Base-by-base conservation (phyloP, 2,329 filamentous ascomycete genomes). In the Aspergillus piperis region DNA sequence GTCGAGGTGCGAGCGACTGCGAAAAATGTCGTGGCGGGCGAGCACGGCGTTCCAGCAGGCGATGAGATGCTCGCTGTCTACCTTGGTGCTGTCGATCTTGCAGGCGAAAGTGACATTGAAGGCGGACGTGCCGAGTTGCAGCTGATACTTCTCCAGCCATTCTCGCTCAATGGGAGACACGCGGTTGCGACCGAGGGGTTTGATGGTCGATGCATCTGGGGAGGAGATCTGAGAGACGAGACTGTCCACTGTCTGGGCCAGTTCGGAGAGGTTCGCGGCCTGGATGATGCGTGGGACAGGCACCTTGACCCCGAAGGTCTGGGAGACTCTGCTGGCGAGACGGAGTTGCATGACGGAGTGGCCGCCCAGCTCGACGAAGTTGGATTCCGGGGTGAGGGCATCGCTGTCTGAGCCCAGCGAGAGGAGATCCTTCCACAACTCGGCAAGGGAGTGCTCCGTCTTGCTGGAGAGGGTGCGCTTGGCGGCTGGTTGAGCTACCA, bases 271-370 rank as follows among this genome's bases (percentile, higher is more conserved):
- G 25, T 17, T 49, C 8, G 54, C 10, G 5, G 41, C 15, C 3
- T 36, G 27, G n/a, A 57, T 47, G 32, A 60, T 30, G 6, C 32
- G 21, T 8, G n/a, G 41, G 5, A 54, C 21, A 19, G 53, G 54
- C 19, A 60, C 27, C 10, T 21, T n/a, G 11, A 60, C n/a, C 11
- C 6, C 47, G 23, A 49, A 60, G 17, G 27, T 8, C 3, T 32
- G 50, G 36, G 17, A 25, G 5, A 60, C 49, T 10, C 38, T 55
- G 39, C 41, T 61, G n/a, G 42, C 62, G 39, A 59, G 47, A n/a
- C 54, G 54, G 15, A 67, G 54, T 52, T 66, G 64, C 11, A 61
- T 23, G 7, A 67, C 19, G 2, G 65, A 67, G 47, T 67, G 55
- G 2, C 64, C 65, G 3, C 65, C 65, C 8, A 67, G 58, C 10